These are phyloP conservation scores for Galerina sulciceps DNA, from an alignment of 768 basidiomycete genomes.

Conservation along the genomic window DNA sequence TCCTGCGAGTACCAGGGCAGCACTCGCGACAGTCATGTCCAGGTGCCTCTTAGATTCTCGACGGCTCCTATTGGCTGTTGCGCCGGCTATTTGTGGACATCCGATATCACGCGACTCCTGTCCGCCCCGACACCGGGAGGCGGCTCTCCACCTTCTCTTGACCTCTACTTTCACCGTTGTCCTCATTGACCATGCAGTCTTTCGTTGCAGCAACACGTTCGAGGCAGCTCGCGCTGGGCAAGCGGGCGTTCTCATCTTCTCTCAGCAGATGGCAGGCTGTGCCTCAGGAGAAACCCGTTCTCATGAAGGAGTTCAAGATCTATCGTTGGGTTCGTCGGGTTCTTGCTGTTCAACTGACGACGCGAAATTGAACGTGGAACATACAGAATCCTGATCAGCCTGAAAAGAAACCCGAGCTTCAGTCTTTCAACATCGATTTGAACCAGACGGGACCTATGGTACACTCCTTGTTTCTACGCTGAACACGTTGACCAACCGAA, in stretches of 20 bases:
- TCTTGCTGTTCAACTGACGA: not conserved
- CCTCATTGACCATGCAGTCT: constrained; percentile 26
- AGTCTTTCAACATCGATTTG: constrained; percentile 90
- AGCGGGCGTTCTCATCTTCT: constrained; percentile 28
- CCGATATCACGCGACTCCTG: constrained; percentile 30
- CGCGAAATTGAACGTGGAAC: constrained; percentile 21
- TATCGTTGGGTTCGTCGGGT: constrained; percentile 87
- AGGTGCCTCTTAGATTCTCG: constrained; percentile 5
- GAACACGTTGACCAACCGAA: not conserved
- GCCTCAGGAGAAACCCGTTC: constrained; percentile 66
- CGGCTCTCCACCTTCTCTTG: constrained; percentile 15
- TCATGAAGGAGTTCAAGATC: constrained; percentile 96
- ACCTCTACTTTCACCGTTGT: constrained; percentile 10
- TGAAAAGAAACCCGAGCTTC: constrained; percentile 85
- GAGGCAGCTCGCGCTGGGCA: constrained; percentile 18
- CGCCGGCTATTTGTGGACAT: constrained; percentile 22
- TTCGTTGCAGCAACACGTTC: constrained; percentile 22
- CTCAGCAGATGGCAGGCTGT: constrained; percentile 42
- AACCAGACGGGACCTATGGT: constrained; percentile 97
- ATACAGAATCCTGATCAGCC: constrained; percentile 91
- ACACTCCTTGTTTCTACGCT: constrained; percentile 3
- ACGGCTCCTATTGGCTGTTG: constrained; percentile 17
- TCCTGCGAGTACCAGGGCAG: constrained; percentile 23
- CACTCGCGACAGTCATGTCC: constrained; percentile 25
- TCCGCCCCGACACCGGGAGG: constrained; percentile 20